Conservation (phyloP, 225 moss, liverwort and hornwort species). For the Thuidium tamariscinum region DNA sequence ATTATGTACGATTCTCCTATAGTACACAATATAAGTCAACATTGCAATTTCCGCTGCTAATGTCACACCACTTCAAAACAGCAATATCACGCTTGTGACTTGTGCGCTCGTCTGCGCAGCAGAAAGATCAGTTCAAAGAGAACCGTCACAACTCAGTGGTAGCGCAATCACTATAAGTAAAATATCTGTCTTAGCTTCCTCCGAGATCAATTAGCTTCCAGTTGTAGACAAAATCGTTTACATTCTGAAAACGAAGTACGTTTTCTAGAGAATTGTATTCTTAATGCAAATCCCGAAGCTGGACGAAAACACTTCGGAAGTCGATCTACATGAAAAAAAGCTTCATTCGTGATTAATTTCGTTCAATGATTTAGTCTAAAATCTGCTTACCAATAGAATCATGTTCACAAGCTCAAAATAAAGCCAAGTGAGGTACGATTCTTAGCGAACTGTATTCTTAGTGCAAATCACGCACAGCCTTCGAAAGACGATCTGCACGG, state of each 20-base stretch:
- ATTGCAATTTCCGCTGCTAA: not conserved
- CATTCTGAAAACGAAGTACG: not conserved
- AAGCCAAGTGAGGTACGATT: not conserved
- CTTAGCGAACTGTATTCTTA: not conserved
- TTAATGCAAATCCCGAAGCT: not conserved
- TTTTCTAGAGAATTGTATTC: not conserved
- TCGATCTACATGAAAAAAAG: not conserved
- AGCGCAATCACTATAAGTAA: not conserved
- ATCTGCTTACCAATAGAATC: not conserved
- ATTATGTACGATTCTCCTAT: not conserved
- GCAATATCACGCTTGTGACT: not conserved
- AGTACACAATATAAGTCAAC: not conserved
- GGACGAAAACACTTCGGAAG: not conserved
- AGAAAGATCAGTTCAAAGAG: not conserved
- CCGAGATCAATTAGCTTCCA: not conserved
- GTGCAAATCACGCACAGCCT: not conserved
- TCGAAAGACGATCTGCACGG: not conserved
- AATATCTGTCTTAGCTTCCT: not conserved
- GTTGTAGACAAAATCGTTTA: not conserved
- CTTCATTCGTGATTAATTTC: not conserved
- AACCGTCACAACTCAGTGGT: not conserved
- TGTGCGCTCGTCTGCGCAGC: not conserved
- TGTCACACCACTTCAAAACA: not conserved
- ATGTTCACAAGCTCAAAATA: not conserved
- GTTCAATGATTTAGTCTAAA: not conserved